phyloP scores from a whole-genome alignment of 192 early-diverging fungal genomes.

The Obelidium mucronatum region DNA sequence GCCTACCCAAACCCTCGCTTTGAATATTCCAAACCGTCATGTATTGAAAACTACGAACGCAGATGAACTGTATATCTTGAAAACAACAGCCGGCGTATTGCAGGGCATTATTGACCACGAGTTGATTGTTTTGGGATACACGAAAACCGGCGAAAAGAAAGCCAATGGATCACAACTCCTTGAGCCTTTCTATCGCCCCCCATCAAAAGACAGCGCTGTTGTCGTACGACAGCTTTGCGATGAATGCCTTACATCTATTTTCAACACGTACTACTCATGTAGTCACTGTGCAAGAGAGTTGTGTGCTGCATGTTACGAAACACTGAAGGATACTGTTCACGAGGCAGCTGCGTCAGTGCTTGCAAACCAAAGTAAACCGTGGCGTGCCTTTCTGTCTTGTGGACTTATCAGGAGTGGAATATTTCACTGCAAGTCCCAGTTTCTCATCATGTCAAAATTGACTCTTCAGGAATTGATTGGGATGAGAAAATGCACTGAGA shows the following conservation, averaged over 20 bases:
- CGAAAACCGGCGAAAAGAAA: too few relatives aligned
- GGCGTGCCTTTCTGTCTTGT: background rate
- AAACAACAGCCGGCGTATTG: constrained; percentile 10
- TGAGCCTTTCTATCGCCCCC: background rate
- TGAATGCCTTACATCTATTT: constrained; percentile 53
- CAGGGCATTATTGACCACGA: constrained; percentile 1
- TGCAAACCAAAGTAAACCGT: background rate
- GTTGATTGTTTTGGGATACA: background rate
- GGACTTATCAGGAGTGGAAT: background rate
- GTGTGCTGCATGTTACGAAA: constrained; percentile 52
- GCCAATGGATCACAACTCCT: background rate
- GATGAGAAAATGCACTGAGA: background rate
- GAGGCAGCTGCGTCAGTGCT: background rate
- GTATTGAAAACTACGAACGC: background rate
- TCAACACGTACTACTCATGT: constrained; percentile 54
- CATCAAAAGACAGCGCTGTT: background rate
- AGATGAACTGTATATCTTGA: constrained; percentile 24
- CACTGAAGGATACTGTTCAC: background rate
- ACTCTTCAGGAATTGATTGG: background rate
- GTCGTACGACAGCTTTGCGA: constrained; percentile 57
- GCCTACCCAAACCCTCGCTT: too few relatives aligned
- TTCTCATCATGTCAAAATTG: background rate
- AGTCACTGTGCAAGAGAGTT: constrained; percentile 47
- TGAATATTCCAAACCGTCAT: constrained; percentile 6
- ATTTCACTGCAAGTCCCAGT: background rate